These are phyloP conservation scores for Curvularia spicifera DNA, from an alignment of 2,329 filamentous ascomycete species.

Conservation along the genomic window DNA sequence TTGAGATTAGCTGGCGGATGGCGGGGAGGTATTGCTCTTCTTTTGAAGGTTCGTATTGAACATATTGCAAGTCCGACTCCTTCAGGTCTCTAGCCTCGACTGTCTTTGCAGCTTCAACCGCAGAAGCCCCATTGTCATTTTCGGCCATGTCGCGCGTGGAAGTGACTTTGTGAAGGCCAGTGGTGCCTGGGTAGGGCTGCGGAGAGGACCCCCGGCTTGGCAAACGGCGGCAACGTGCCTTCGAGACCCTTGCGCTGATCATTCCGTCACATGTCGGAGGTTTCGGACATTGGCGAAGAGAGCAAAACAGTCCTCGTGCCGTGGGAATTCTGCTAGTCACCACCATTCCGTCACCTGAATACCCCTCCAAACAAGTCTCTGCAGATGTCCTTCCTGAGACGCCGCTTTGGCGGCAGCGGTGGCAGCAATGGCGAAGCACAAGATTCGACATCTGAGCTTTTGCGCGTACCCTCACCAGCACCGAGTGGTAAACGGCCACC, in stretches of 20 bases:
- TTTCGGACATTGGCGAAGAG: constrained; percentile 5
- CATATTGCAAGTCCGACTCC: constrained; percentile 58
- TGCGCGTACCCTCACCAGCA: constrained; percentile 48
- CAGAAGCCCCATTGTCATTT: constrained; percentile 5
- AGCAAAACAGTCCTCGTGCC: constrained; percentile 6
- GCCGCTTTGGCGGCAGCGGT: constrained; percentile 42
- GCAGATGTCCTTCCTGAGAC: constrained; percentile 49
- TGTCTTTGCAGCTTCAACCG: constrained; percentile 1
- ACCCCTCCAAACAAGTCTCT: neutral
- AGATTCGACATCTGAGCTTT: constrained; percentile 41
- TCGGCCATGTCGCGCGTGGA: constrained; percentile 10
- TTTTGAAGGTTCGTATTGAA: constrained; percentile 65
- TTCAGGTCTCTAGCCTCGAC: neutral
- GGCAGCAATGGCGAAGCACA: constrained; percentile 19
- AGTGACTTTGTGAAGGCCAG: neutral
- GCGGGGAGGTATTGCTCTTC: constrained; percentile 76
- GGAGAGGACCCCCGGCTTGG: constrained; percentile 13
- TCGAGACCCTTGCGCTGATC: constrained; percentile 16
- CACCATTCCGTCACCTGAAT: neutral
- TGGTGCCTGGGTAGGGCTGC: constrained; percentile 3
- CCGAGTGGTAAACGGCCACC: constrained; percentile 46
- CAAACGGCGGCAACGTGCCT: constrained; percentile 10
- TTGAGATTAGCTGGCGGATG: constrained; percentile 91
- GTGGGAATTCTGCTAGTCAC: neutral
- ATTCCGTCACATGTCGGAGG: constrained; percentile 22